Base-by-base conservation (phyloP, 768 basidiomycete species). In the Pholiota molesta region DNA sequence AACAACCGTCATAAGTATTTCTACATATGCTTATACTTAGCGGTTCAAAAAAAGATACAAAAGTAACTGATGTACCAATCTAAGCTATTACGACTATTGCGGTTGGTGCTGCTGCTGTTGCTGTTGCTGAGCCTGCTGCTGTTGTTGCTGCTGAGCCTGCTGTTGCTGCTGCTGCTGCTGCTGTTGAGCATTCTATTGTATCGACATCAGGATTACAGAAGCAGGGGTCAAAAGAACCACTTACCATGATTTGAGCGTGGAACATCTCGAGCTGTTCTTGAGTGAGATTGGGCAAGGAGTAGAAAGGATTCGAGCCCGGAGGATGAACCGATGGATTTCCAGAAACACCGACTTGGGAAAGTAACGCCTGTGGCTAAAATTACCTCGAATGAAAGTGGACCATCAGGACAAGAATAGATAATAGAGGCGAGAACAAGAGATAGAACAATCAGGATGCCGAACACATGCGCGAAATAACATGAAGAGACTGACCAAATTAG, bases 241-340 rank as follows among this genome's bases (percentile, higher is more conserved):
- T 58, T 33, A 66, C 62, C 62, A 64, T 42, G 28, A 64, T 55
- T 39, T 63, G 58, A 59, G 60, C 58, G 28, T 58, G 55, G 52
- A 66, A 62, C 42, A 59, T 45, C 42, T 65, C 62, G 52, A 69
- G 65, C 65, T 72, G 71, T 57, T 71, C 71, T 60, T 64, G 68
- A 11, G 71, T 72, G 17, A 72, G 60, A 61, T 67, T 72, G 17
- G 65, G 59, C 28, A 65, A 62, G n/a, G 66, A 53, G 47, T 72
- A 70, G 59, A 67, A 72, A 6, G 65, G 31, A 45, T 59, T 65
- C 33, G 59, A 17, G 14, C 62, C 62, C 39, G 57, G 14, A 14
- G 60, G 59, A 49, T 63, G 65, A 7, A 23, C 52, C n/a, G 57
- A 56, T n/a, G 62, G 39, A 51, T 51, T 63, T 29, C 64, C 70